Conservation (phyloP, 768 basidiomycete genomes). For the Coprinopsis sp. region DNA sequence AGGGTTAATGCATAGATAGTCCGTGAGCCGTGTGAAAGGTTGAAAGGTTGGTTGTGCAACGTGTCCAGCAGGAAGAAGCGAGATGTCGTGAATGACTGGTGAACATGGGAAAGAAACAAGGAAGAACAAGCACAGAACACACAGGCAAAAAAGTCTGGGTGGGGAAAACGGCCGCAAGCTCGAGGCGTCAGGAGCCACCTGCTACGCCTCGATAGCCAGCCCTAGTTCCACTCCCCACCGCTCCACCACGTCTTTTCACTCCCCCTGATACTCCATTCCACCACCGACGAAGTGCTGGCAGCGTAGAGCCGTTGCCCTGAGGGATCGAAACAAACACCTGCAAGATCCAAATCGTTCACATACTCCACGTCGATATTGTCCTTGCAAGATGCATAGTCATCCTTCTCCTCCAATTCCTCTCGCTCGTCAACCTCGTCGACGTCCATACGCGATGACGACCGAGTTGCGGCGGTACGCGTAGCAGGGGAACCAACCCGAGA, state of each 20-base stretch:
- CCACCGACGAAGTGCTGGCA: conserved; percentile 17
- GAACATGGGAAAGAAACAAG: no score
- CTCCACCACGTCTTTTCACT: conserved; percentile 74
- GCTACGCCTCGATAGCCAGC: no score
- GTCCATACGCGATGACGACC: conserved; percentile 12
- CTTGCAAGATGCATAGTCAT: conserved; percentile 9
- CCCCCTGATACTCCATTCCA: conserved; percentile 40
- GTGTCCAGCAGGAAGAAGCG: no score
- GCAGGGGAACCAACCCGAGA: neutral
- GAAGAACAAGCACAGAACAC: no score
- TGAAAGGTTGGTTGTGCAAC: no score
- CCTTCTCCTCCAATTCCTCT: conserved; percentile 11
- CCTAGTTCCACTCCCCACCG: conserved; percentile 41
- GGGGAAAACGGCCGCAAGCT: no score
- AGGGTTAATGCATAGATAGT: no score
- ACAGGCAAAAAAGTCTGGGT: no score
- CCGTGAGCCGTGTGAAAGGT: no score
- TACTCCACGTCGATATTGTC: conserved; percentile 13
- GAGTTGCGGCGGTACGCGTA: neutral
- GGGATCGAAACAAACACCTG: conserved; percentile 30
- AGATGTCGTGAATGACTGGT: no score
- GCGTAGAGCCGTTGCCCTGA: conserved; percentile 27
- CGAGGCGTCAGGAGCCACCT: no score
- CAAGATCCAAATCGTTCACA: conserved; percentile 27
- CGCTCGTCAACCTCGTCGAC: conserved; percentile 13